A percentile compares a stretch with the other conserved stretches of the same genome.
These are phyloP conservation scores for Berberis thunbergii DNA, from an alignment of 164 flowering plant genomes.

Conservation along the genomic window DNA sequence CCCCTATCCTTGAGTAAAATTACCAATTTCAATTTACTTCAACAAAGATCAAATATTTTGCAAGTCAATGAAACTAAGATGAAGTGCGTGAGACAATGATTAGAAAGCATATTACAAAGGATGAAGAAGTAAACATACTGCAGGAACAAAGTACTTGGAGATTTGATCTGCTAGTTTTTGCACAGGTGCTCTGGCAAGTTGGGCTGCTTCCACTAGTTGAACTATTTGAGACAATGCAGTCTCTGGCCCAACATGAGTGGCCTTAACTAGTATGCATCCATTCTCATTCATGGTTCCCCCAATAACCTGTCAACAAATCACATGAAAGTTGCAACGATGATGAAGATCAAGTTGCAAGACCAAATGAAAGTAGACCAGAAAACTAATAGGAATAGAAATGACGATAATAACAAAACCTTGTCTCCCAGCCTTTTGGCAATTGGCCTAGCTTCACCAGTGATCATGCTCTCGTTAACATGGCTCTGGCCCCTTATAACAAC, in stretches of 20 bases:
- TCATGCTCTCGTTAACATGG: slow-evolving; percentile 93
- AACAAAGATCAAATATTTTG: no score
- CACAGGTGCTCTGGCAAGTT: slow-evolving; percentile 84
- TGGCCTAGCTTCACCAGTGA: slow-evolving; percentile 88
- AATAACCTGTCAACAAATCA: slow-evolving; percentile 45
- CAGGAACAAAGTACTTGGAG: slow-evolving; percentile 82
- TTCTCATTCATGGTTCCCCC: slow-evolving; percentile 91
- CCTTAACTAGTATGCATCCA: slow-evolving; percentile 69
- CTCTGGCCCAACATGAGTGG: slow-evolving; percentile 93
- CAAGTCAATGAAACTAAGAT: no score
- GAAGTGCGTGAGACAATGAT: no score
- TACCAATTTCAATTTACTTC: no score
- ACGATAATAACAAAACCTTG: slow-evolving; percentile 34
- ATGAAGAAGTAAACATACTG: slow-evolving; percentile 36
- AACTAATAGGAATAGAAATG: no score
- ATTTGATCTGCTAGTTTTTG: slow-evolving; percentile 84
- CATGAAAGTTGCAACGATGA: background rate
- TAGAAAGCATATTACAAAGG: background rate
- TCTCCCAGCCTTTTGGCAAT: slow-evolving; percentile 72
- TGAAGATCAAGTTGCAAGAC: background rate
- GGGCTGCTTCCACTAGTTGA: slow-evolving; percentile 93
- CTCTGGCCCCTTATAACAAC: slow-evolving; percentile 77
- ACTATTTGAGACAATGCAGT: slow-evolving; percentile 92
- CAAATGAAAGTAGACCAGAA: background rate
- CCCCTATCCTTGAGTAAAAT: no score